These are phyloP conservation scores for Plenodomus tracheiphilus DNA, from an alignment of 2,329 filamentous ascomycete species.

Conservation along the genomic window DNA sequence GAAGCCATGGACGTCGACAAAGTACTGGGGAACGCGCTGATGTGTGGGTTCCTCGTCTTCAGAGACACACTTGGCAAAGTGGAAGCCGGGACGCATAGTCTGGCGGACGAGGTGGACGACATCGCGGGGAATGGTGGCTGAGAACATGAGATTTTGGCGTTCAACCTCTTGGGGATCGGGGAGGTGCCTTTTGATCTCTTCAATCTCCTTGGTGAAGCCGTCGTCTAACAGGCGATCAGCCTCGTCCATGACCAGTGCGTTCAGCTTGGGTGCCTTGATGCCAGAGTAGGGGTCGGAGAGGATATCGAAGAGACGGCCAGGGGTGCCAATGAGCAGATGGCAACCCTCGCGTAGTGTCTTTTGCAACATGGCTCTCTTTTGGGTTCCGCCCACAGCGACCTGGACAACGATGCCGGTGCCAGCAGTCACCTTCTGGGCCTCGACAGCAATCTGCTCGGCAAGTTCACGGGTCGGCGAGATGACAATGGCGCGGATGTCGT, in stretches of 20 bases:
- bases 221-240: constrained; percentile 69
- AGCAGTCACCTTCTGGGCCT: constrained; percentile 69
- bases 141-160: constrained; percentile 92
- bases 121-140: constrained; percentile 83
- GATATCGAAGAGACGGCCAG: constrained; percentile 83
- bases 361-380: constrained; percentile 69
- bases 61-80: constrained; percentile 86
- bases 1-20: constrained; percentile 68
- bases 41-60: constrained; percentile 85
- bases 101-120: constrained; percentile 78
- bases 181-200: constrained; percentile 55
- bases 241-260: constrained; percentile 66
- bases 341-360: constrained; percentile 75
- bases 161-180: constrained; percentile 66
- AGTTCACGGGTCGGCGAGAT: constrained; percentile 67
- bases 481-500: constrained; percentile 62
- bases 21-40: constrained; percentile 77
- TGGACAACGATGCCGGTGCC: constrained; percentile 70
- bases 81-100: constrained; percentile 80
- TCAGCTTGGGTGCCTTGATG: constrained; percentile 65
- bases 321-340: constrained; percentile 87
- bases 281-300: constrained; percentile 66
- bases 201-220: constrained; percentile 55
- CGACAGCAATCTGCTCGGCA: constrained; percentile 67
- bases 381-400: constrained; percentile 89